Conservation (phyloP, 441 rosid species). For the Euphorbia celastroides region DNA sequence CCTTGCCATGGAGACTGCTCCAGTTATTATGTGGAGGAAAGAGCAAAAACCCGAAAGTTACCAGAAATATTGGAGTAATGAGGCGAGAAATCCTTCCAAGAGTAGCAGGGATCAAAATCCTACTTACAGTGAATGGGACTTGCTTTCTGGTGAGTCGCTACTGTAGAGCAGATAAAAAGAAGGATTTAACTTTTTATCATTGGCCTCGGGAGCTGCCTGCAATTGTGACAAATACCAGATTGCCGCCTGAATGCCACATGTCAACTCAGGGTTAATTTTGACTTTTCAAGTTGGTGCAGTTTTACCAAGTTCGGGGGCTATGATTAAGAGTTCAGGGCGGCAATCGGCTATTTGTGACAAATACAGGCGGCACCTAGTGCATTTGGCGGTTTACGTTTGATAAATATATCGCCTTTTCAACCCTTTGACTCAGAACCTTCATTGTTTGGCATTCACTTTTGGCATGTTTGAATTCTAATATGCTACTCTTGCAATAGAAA, state of each 20-base stretch:
- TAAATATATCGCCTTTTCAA: too few species aligned
- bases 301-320: too few species aligned
- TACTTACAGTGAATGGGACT: slow-evolving; percentile 63
- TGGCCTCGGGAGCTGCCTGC: too few species aligned
- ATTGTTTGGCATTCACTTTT: neutral
- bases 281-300: too few species aligned
- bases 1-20: slow-evolving; percentile 82
- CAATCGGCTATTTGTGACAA: too few species aligned
- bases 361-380: too few species aligned
- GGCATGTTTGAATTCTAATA: neutral
- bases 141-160: slow-evolving; percentile 64
- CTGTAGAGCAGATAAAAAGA: neutral
- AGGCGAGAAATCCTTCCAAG: slow-evolving; percentile 48
- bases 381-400: too few species aligned
- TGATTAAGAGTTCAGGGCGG: too few species aligned
- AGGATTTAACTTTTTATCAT: neutral
- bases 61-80: slow-evolving; percentile 62
- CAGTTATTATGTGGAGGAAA: slow-evolving; percentile 81
- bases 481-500: neutral
- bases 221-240: too few species aligned
- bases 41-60: slow-evolving; percentile 58
- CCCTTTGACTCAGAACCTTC: too few species aligned
- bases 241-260: too few species aligned
- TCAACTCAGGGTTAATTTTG: too few species aligned
- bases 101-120: slow-evolving; percentile 38